These are phyloP conservation scores for Boletus huronensis DNA, from an alignment of 768 basidiomycete genomes.

Conservation along the genomic window DNA sequence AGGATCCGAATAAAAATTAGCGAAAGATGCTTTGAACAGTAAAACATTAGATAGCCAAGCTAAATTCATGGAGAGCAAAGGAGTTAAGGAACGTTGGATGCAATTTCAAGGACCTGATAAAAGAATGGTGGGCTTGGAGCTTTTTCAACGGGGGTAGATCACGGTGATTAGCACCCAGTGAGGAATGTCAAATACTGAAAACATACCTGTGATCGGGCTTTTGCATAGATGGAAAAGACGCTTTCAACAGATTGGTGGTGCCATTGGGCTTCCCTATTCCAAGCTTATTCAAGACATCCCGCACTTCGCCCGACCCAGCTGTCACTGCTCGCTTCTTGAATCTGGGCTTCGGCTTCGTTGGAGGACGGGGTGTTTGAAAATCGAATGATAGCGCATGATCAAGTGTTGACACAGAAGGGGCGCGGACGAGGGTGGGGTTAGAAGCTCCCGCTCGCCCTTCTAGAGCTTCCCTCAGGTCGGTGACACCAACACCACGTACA, in stretches of 20 bases:
- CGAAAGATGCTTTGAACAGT: slow-evolving; percentile 10
- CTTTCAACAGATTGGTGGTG: slow-evolving; percentile 60
- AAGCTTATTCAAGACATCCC: slow-evolving; percentile 77
- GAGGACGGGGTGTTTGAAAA: slow-evolving; percentile 38
- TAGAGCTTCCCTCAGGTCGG: slow-evolving; percentile 83
- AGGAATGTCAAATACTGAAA: not conserved
- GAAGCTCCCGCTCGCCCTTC: slow-evolving; percentile 84
- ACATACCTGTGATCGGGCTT: slow-evolving; percentile 42
- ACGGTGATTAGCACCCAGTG: slow-evolving; percentile 3
- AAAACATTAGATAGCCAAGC: slow-evolving; percentile 10
- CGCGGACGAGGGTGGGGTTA: slow-evolving; percentile 63
- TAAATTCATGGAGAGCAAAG: slow-evolving; percentile 1
- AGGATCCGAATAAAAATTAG: slow-evolving; percentile 22
- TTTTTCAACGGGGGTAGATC: slow-evolving; percentile 6
- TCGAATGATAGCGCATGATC: slow-evolving; percentile 58
- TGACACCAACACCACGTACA: slow-evolving; percentile 78
- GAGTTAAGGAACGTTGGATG: slow-evolving; percentile 7
- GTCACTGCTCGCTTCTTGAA: slow-evolving; percentile 50
- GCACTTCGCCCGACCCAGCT: slow-evolving; percentile 64
- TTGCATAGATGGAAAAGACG: slow-evolving; percentile 62
- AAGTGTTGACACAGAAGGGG: slow-evolving; percentile 73
- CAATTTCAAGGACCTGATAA: slow-evolving; percentile 15
- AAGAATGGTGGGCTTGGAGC: slow-evolving; percentile 13
- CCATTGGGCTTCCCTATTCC: slow-evolving; percentile 72
- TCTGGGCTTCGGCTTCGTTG: slow-evolving; percentile 54